These are phyloP conservation scores for Pleurotus cornucopiae DNA, from an alignment of 768 basidiomycete genomes.

Conservation along the genomic window DNA sequence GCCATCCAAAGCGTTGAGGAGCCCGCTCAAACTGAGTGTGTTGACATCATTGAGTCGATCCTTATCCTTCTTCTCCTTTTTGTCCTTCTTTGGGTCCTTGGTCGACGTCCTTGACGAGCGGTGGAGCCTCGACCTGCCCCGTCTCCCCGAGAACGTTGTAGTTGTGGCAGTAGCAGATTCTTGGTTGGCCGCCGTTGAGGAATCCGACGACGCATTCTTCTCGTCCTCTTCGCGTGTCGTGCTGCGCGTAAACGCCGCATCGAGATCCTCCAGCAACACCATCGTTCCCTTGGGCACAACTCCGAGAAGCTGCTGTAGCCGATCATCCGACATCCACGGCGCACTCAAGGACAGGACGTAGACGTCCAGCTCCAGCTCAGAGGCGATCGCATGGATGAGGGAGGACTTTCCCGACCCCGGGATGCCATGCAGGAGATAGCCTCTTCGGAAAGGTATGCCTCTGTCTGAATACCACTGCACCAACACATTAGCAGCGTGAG, in stretches of 20 bases:
- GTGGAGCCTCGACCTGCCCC: not conserved
- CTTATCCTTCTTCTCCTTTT: constrained; percentile 42
- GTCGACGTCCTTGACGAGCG: constrained; percentile 16
- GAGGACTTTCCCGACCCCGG: constrained; percentile 87
- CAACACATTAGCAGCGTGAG: constrained; percentile 1
- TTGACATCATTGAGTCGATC: constrained; percentile 74
- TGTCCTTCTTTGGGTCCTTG: constrained; percentile 20
- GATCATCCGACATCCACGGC: constrained; percentile 86
- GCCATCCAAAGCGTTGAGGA: constrained; percentile 83
- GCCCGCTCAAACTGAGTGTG: constrained; percentile 74
- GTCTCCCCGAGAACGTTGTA: not conserved
- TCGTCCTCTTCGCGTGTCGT: constrained; percentile 54
- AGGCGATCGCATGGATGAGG: constrained; percentile 83
- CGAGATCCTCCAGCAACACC: constrained; percentile 86
- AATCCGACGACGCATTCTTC: constrained; percentile 14
- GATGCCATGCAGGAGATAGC: constrained; percentile 80
- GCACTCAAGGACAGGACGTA: constrained; percentile 86
- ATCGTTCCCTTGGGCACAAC: constrained; percentile 83
- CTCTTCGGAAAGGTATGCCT: constrained; percentile 88
- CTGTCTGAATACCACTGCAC: constrained; percentile 87
- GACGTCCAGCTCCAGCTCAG: constrained; percentile 86
- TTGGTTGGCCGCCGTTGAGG: constrained; percentile 5
- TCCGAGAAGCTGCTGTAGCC: constrained; percentile 82
- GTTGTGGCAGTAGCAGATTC: not conserved
- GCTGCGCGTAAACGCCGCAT: constrained; percentile 82